Conservation (phyloP, 1,284 basidiomycete genomes). For the Boletus semigastroideus region DNA sequence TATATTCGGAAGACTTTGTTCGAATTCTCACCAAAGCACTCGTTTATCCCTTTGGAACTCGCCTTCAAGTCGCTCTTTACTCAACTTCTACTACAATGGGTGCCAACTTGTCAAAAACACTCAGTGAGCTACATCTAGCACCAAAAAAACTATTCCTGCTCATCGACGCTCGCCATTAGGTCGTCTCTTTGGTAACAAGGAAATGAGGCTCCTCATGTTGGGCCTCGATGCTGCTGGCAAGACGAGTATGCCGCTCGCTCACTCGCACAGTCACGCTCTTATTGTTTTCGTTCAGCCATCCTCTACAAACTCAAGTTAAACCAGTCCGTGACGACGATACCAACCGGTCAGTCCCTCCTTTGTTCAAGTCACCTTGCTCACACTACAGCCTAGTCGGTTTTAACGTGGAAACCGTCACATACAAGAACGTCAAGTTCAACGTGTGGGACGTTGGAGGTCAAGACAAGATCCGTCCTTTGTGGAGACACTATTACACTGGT, state of each 20-base stretch:
- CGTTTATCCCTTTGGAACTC: conserved; percentile 16
- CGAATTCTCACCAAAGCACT: conserved; percentile 24
- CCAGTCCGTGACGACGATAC: conserved; percentile 98
- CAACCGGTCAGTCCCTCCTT: conserved; percentile 72
- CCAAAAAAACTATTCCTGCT: neutral
- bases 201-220: conserved; percentile 93
- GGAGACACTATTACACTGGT: conserved; percentile 98
- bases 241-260: conserved; percentile 66
- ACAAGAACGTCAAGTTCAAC: conserved; percentile 99
- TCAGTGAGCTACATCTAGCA: conserved; percentile 45
- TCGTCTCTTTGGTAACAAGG: conserved; percentile 98
- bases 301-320: conserved; percentile 99
- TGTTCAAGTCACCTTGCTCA: conserved; percentile 19
- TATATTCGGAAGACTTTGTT: conserved; percentile 14
- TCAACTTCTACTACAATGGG: conserved; percentile 48
- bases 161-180: conserved; percentile 45
- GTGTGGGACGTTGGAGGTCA: conserved; percentile 99
- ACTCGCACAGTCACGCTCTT: conserved; percentile 2
- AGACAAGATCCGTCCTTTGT: conserved; percentile 97
- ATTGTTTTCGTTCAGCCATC: conserved; percentile 67
- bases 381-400: conserved; percentile 70
- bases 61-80: conserved; percentile 48
- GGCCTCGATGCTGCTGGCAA: conserved; percentile 96
- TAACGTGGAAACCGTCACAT: conserved; percentile 99
- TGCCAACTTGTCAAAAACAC: conserved; percentile 74